phyloP scores from a whole-genome alignment of 2,329 filamentous ascomycete species.

The Trematosphaeria pertusa region DNA sequence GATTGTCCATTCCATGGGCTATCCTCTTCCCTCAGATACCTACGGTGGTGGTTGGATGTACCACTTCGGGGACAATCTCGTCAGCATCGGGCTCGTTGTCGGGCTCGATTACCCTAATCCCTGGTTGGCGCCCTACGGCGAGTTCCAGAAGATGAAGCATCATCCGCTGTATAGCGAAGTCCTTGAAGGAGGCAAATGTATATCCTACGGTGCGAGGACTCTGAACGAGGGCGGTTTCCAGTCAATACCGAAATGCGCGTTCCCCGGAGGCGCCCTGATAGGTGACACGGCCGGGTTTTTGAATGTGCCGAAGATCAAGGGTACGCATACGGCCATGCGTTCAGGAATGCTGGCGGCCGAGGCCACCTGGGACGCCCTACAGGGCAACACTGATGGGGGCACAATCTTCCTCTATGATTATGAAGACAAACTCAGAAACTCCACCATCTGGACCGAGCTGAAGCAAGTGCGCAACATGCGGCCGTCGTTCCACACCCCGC shows the following conservation, averaged over 20 bases:
- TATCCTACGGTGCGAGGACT: constrained; percentile 92
- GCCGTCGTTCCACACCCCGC: constrained; percentile 86
- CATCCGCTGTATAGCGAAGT: constrained; percentile 88
- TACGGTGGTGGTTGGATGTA: constrained; percentile 99
- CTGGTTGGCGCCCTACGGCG: constrained; percentile 92
- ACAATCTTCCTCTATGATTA: constrained; percentile 94
- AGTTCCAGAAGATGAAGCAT: constrained; percentile 98
- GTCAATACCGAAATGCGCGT: constrained; percentile 95
- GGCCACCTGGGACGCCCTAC: constrained; percentile 81
- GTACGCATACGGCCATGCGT: constrained; percentile 97
- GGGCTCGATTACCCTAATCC: constrained; percentile 96
- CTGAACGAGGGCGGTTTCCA: constrained; percentile 96
- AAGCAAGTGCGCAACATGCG: constrained; percentile 97
- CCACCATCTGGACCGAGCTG: constrained; percentile 91
- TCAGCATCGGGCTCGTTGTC: constrained; percentile 88
- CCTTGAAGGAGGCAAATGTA: constrained; percentile 95
- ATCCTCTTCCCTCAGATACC: constrained; percentile 84
- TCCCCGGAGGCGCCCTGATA: constrained; percentile 93
- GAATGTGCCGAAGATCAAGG: constrained; percentile 98
- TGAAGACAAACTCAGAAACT: constrained; percentile 84
- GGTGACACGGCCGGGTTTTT: constrained; percentile 96
- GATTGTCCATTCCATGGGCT: constrained; percentile 90
- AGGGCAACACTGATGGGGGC: constrained; percentile 60
- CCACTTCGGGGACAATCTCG: constrained; percentile 97
- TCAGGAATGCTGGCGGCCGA: constrained; percentile 96